Conservation (phyloP, 345 rosid species). For the Syzygium aromaticum region DNA sequence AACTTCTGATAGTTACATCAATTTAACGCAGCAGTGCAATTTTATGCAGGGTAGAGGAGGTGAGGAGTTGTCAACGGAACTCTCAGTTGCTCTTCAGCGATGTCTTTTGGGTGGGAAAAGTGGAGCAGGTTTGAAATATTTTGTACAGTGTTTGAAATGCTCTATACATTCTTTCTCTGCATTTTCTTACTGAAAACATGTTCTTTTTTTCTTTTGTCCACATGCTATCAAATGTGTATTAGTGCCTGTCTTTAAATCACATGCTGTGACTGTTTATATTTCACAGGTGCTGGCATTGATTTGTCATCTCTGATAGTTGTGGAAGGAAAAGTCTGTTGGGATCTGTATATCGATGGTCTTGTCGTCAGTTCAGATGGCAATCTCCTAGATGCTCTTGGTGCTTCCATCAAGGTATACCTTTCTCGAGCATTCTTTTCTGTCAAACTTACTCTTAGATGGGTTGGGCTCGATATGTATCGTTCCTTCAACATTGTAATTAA, state of each 20-base stretch:
- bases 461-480: not conserved
- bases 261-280: not conserved
- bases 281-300: conserved; percentile 77
- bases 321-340: conserved; percentile 90
- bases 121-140: conserved; percentile 55
- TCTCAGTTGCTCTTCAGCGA: conserved; percentile 53
- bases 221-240: fast-evolving
- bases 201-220: not conserved
- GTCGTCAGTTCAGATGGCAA: conserved; percentile 87
- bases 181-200: not conserved
- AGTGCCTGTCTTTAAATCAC: not conserved
- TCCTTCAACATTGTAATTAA: not conserved
- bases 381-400: conserved; percentile 66
- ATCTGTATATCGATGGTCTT: conserved; percentile 79
- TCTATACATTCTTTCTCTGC: too few relatives aligned
- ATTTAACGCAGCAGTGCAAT: not conserved
- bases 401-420: conserved; percentile 62
- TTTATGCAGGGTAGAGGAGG: conserved; percentile 79
- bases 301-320: conserved; percentile 59
- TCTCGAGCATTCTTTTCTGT: not conserved
- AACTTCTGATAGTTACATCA: not conserved
- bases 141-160: not conserved
- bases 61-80: conserved; percentile 81
- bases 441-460: fast-evolving
- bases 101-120: conserved; percentile 90